phyloP scores from a whole-genome alignment of 768 basidiomycete genomes.

The Rhizopogon salebrosus region DNA sequence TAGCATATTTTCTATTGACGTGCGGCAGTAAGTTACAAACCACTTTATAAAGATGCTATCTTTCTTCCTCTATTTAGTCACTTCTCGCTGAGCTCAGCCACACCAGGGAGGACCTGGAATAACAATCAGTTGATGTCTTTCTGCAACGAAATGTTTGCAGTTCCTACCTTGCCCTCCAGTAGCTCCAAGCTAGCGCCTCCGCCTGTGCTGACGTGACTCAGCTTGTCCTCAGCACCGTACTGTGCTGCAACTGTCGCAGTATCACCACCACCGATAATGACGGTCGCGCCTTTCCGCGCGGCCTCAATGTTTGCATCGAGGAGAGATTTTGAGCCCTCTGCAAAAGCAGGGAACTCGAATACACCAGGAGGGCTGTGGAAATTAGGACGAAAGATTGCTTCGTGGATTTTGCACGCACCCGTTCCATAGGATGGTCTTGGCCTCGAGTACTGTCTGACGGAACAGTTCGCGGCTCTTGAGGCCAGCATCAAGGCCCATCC shows the following conservation, averaged over 20 bases:
- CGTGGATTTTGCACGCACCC: conserved; percentile 44
- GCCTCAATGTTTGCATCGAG: conserved; percentile 86
- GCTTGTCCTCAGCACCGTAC: conserved; percentile 74
- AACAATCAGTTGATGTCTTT: conserved; percentile 12
- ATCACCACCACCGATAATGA: conserved; percentile 95
- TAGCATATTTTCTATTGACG: neutral
- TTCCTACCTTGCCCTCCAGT: conserved; percentile 90
- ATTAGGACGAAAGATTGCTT: neutral
- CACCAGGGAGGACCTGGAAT: conserved; percentile 79
- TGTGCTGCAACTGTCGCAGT: conserved; percentile 96
- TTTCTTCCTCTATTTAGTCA: neutral
- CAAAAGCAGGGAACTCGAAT: conserved; percentile 93
- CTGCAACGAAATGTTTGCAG: neutral
- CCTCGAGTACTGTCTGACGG: conserved; percentile 70
- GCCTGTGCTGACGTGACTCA: conserved; percentile 96
- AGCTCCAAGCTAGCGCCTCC: conserved; percentile 92
- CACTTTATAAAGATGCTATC: neutral
- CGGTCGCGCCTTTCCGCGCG: conserved; percentile 77
- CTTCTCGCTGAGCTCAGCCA: conserved; percentile 86
- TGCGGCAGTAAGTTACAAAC: neutral
- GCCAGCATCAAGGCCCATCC: conserved; percentile 95
- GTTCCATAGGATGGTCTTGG: conserved; percentile 98
- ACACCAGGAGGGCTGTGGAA: conserved; percentile 84
- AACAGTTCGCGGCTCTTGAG: conserved; percentile 79
- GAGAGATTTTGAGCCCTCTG: conserved; percentile 76